Conservation (phyloP, 495 filamentous ascomycete genomes). For the Penicillium dipodomyicola region DNA sequence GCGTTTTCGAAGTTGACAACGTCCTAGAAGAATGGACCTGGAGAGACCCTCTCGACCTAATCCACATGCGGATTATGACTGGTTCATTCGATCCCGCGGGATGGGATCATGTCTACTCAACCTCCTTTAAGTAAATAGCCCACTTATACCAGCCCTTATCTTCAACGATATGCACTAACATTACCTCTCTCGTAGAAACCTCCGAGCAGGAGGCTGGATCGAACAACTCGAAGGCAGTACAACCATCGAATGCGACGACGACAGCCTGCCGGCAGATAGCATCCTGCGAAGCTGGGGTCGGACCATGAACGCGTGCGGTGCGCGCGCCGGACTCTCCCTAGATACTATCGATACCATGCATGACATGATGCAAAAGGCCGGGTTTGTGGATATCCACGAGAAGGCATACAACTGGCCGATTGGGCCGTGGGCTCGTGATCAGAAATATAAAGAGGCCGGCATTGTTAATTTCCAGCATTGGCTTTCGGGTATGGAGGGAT, state of each 20-base stretch:
- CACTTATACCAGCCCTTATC: not conserved
- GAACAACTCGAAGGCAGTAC: conserved; percentile 50
- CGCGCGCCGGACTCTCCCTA: conserved; percentile 2
- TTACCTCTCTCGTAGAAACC: conserved; percentile 8
- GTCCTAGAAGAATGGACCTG: conserved; percentile 31
- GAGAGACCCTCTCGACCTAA: conserved; percentile 26
- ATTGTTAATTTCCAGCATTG: conserved; percentile 13
- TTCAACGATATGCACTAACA: not conserved
- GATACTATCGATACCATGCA: conserved; percentile 13
- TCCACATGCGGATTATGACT: conserved; percentile 26
- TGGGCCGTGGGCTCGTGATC: conserved; percentile 21
- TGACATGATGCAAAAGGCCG: conserved; percentile 25
- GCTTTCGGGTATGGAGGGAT: conserved; percentile 22
- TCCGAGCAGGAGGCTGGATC: conserved; percentile 51
- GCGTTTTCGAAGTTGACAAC: conserved; percentile 33
- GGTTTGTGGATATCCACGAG: conserved; percentile 28
- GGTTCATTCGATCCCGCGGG: conserved; percentile 22
- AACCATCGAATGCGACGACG: conserved; percentile 40
- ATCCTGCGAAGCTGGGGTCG: conserved; percentile 18
- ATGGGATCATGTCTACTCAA: conserved; percentile 28
- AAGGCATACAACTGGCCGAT: conserved; percentile 18
- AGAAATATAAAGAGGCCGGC: conserved; percentile 16
- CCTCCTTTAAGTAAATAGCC: conserved; percentile 20
- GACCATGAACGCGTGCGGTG: conserved; percentile 11
- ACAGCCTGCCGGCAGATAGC: conserved; percentile 30